Conservation (phyloP, 768 basidiomycete species). For the Chalciporus sphaerocephalus region DNA sequence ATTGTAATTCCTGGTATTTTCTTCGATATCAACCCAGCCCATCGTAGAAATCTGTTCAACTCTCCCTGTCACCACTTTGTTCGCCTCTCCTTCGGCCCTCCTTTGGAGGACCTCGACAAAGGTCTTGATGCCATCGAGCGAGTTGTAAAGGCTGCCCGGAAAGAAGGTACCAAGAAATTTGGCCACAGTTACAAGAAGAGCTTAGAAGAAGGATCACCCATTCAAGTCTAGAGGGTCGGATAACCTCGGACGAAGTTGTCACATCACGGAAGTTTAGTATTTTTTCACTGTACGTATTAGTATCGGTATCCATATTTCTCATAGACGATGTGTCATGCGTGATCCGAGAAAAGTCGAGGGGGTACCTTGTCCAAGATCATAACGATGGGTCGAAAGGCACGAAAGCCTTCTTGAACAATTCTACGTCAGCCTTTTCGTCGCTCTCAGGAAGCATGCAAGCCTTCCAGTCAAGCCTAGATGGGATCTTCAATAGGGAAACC, state of each 20-base stretch:
- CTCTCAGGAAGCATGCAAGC: constrained; percentile 76
- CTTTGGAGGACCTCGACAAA: constrained; percentile 71
- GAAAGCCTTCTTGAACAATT: constrained; percentile 82
- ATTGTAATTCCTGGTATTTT: constrained; percentile 91
- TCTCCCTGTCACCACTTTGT: constrained; percentile 91
- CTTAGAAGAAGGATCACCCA: constrained; percentile 34
- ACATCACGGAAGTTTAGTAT: not conserved
- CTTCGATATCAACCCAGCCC: constrained; percentile 74
- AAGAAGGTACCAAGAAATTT: constrained; percentile 54
- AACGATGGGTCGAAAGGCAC: constrained; percentile 59
- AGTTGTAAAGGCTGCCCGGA: constrained; percentile 66
- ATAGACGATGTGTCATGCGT: too few relatives aligned
- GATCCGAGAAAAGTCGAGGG: too few relatives aligned
- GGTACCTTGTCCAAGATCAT: constrained; percentile 8
- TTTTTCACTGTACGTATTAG: not conserved
- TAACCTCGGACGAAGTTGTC: too few relatives aligned
- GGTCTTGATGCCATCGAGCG: constrained; percentile 84
- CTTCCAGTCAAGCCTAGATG: constrained; percentile 90
- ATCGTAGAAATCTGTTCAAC: constrained; percentile 84
- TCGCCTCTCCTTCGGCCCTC: constrained; percentile 82
- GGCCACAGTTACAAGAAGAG: constrained; percentile 72
- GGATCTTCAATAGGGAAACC: constrained; percentile 67
- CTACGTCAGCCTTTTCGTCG: constrained; percentile 80
- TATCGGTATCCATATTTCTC: constrained; percentile 1
- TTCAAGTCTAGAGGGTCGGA: constrained; percentile 19